Conservation (phyloP, 441 rosid genomes). For the Adansonia grandidieri region DNA sequence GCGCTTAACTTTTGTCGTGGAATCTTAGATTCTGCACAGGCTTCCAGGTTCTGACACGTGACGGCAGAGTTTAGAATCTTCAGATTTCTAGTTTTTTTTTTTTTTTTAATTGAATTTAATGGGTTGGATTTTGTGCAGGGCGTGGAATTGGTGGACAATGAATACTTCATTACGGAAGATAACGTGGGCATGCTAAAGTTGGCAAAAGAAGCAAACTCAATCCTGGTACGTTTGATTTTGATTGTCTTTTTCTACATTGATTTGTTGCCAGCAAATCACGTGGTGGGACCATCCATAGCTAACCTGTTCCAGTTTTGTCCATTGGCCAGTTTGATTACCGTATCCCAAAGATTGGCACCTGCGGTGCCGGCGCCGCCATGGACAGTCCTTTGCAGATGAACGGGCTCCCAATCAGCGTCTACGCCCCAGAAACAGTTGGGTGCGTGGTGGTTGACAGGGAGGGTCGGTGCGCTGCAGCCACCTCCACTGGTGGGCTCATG, state of each 20-base stretch:
- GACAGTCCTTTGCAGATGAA: slow-evolving; percentile 70
- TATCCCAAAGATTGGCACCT: slow-evolving; percentile 52
- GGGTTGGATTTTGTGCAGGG: slow-evolving; percentile 47
- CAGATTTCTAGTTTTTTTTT: background rate
- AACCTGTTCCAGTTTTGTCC: background rate
- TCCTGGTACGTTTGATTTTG: slow-evolving; percentile 51
- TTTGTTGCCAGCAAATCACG: background rate
- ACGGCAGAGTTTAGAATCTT: background rate
- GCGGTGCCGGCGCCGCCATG: slow-evolving; percentile 58
- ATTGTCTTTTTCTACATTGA: background rate
- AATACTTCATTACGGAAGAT: slow-evolving; percentile 78
- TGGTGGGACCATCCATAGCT: background rate
- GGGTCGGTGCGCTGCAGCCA: slow-evolving; percentile 92
- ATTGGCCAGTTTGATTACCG: slow-evolving; percentile 79
- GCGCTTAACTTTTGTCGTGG: background rate
- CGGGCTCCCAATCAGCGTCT: slow-evolving; percentile 84
- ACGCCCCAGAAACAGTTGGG: slow-evolving; percentile 92
- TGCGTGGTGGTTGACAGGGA: slow-evolving; percentile 84
- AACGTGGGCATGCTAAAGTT: slow-evolving; percentile 82
- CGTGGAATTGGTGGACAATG: slow-evolving; percentile 73
- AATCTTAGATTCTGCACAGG: background rate
- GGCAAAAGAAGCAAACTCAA: slow-evolving; percentile 87
- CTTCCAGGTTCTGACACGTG: background rate
- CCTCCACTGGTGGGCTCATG: slow-evolving; percentile 94
- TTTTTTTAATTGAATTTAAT: background rate